Percentiles rank a stretch among this genome's conserved stretches.
These are phyloP conservation scores for Aegilops tauschii DNA, from an alignment of 176 grass and related monocot genomes.

Conservation along the genomic window DNA sequence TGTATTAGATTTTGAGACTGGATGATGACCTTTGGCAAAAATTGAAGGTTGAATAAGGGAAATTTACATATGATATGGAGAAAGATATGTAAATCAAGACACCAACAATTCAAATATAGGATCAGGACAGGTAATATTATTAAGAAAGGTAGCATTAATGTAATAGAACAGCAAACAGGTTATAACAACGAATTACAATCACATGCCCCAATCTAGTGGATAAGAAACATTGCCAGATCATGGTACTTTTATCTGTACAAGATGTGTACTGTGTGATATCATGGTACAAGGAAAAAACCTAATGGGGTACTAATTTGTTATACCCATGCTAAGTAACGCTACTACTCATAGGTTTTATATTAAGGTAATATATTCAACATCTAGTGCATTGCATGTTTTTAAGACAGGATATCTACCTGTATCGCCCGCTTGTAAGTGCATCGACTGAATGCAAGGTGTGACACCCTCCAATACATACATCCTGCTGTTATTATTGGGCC, in stretches of 20 bases:
- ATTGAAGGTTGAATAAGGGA: not conserved
- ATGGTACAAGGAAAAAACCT: not conserved
- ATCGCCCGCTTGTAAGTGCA: slow-evolving; percentile 98
- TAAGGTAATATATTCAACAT: not conserved
- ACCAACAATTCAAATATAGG: not conserved
- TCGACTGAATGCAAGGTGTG: slow-evolving; percentile 93
- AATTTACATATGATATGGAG: not conserved
- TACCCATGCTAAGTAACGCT: not conserved
- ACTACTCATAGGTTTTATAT: not conserved
- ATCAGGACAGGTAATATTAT: not conserved
- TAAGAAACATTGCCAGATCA: not conserved
- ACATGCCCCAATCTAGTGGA: not conserved
- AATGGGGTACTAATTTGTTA: not conserved
- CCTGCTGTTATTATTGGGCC: slow-evolving; percentile 99
- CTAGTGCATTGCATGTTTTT: slow-evolving; percentile 9
- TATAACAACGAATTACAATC: not conserved
- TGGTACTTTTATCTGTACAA: not conserved
- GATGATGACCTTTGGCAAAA: not conserved
- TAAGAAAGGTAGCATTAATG: not conserved
- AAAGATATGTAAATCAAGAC: not conserved
- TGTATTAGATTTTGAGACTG: not conserved
- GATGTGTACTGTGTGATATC: not conserved
- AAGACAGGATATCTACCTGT: slow-evolving; percentile 58
- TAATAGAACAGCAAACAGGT: slow-evolving; percentile 3
- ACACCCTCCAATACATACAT: slow-evolving; percentile 99